Conservation (phyloP, 257 asterid species). For the Ocimum tenuiflorum region DNA sequence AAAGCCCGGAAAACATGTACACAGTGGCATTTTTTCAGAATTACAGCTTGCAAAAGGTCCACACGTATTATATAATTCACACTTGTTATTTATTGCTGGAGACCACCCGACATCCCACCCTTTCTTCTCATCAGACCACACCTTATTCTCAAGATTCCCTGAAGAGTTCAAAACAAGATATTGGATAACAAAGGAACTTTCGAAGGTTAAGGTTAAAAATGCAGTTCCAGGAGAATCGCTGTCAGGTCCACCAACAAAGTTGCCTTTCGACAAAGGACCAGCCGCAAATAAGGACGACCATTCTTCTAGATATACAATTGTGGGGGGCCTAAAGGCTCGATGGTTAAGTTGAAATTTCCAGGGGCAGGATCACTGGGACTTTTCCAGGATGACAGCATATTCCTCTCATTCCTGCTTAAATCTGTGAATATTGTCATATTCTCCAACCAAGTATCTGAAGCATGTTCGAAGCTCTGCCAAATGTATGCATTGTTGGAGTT, state of each 20-base stretch:
- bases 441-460: slow-evolving; percentile 12
- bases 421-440: slow-evolving; percentile 7
- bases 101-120: slow-evolving; percentile 29
- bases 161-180: slow-evolving; percentile 13
- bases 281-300: slow-evolving; percentile 28
- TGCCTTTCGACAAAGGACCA: slow-evolving; percentile 57
- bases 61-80: slow-evolving; percentile 45
- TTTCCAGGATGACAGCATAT: slow-evolving; percentile 33
- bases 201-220: slow-evolving; percentile 14
- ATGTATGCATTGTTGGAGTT: not conserved
- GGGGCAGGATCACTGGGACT: slow-evolving; percentile 39
- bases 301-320: not conserved
- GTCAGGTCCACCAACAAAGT: no score
- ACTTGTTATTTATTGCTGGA: slow-evolving; percentile 18
- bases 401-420: not conserved
- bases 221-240: slow-evolving; percentile 2
- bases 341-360: slow-evolving; percentile 31
- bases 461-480: slow-evolving; percentile 25
- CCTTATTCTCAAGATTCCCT: slow-evolving; percentile 19
- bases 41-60: slow-evolving; percentile 49
- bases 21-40: slow-evolving; percentile 17
- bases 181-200: slow-evolving; percentile 7
- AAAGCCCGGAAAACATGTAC: slow-evolving; percentile 46
- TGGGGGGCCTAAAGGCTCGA: not conserved
- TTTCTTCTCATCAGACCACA: slow-evolving; percentile 27